phyloP scores from a whole-genome alignment of 2,329 filamentous ascomycete species.

The Aspergillus niger region DNA sequence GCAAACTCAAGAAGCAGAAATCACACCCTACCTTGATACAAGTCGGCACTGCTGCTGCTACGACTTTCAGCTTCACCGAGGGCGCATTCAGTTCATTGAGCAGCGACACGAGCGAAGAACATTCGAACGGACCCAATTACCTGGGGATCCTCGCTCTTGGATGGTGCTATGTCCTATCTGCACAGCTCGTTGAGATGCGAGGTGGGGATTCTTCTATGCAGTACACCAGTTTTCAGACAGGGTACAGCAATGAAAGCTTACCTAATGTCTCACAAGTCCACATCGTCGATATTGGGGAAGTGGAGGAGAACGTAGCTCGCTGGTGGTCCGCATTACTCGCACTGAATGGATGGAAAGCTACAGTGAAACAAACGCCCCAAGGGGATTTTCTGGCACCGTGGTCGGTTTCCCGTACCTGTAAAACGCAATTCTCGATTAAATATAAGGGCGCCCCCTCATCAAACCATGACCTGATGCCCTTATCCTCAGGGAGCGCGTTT shows the following conservation, averaged over 20 bases:
- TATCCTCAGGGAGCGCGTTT: slow-evolving; percentile 13
- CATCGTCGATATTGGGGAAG: slow-evolving; percentile 19
- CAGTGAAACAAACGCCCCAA: slow-evolving; percentile 6
- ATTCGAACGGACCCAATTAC: slow-evolving; percentile 6
- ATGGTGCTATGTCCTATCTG: slow-evolving; percentile 22
- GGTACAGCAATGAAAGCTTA: background rate
- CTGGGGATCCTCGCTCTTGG: slow-evolving; percentile 17
- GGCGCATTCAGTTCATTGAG: slow-evolving; percentile 10
- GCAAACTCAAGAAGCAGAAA: too few species aligned
- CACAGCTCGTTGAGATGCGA: slow-evolving; percentile 18
- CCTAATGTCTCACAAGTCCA: background rate
- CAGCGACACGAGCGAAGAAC: slow-evolving; percentile 6
- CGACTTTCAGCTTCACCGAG: slow-evolving; percentile 11
- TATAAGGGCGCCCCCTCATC: background rate
- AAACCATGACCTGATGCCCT: background rate
- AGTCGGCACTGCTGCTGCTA: background rate
- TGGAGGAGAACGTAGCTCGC: slow-evolving; percentile 8
- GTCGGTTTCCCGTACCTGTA: slow-evolving; percentile 9
- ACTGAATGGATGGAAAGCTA: slow-evolving; percentile 15
- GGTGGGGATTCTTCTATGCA: slow-evolving; percentile 12
- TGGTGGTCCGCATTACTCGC: slow-evolving; percentile 25
- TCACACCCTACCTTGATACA: too few species aligned
- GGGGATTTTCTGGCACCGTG: slow-evolving; percentile 18
- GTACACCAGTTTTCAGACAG: background rate
- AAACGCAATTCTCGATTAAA: background rate